These are phyloP conservation scores for Leccinum longicurvipes DNA, from an alignment of 768 basidiomycete species.

Conservation along the genomic window DNA sequence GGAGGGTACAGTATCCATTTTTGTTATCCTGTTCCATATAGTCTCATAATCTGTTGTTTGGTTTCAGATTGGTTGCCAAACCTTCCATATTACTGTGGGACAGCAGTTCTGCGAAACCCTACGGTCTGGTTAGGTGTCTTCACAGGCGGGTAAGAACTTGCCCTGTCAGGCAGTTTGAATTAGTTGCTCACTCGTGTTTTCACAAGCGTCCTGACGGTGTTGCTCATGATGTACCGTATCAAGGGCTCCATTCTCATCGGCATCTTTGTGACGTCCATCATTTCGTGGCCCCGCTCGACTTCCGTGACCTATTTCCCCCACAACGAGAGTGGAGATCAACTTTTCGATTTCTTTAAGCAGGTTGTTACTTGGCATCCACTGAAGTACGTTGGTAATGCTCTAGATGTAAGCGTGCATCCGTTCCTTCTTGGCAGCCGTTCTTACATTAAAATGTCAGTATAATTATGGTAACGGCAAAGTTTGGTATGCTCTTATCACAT, in stretches of 20 bases:
- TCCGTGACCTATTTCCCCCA: constrained; percentile 81
- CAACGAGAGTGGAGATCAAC: constrained; percentile 58
- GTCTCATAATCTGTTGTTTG: constrained; percentile 5
- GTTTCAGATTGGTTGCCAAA: constrained; percentile 40
- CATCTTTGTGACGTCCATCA: constrained; percentile 78
- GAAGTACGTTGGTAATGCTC: constrained; percentile 56
- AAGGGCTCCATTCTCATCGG: constrained; percentile 81
- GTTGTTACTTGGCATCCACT: constrained; percentile 74
- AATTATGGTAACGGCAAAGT: constrained; percentile 60
- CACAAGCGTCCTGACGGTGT: constrained; percentile 63
- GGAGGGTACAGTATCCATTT: constrained; percentile 33
- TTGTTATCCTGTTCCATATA: constrained; percentile 2
- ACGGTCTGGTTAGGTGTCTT: constrained; percentile 90
- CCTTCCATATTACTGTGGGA: constrained; percentile 58
- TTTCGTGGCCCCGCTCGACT: constrained; percentile 86
- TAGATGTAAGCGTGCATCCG: constrained; percentile 48
- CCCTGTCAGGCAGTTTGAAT: neutral
- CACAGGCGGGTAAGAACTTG: constrained; percentile 63
- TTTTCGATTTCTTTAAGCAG: constrained; percentile 83
- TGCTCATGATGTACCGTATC: constrained; percentile 82
- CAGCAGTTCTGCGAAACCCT: constrained; percentile 64
- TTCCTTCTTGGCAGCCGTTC: neutral
- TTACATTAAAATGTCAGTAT: constrained; percentile 37
- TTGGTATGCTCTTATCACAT: constrained; percentile 86
- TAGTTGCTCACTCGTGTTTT: constrained; percentile 2